phyloP scores from a whole-genome alignment of 2,329 filamentous ascomycete species.

The Magnaporthales sp. region DNA sequence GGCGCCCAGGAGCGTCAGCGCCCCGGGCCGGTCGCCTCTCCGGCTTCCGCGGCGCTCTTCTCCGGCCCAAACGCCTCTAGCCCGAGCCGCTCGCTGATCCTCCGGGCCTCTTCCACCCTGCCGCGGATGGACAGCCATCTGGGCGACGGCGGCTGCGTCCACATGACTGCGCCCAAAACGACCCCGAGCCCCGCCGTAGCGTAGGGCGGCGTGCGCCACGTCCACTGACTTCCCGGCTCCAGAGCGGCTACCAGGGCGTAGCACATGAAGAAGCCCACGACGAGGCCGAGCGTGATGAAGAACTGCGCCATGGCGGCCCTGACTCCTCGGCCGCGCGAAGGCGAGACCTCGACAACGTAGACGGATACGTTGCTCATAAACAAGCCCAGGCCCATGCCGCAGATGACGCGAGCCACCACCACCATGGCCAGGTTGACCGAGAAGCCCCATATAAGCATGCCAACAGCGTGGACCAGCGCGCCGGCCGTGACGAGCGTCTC shows the following conservation, averaged over 20 bases:
- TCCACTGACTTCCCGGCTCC: constrained; percentile 32
- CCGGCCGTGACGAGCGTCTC: constrained; percentile 43
- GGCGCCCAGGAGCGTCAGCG: constrained; percentile 15
- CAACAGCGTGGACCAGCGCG: constrained; percentile 41
- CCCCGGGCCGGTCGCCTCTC: not conserved
- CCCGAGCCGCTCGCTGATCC: constrained; percentile 28
- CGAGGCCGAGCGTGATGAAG: constrained; percentile 40
- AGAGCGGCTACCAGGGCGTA: constrained; percentile 38
- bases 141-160: constrained; percentile 41
- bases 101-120: constrained; percentile 31
- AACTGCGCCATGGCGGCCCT: constrained; percentile 46
- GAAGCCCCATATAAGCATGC: constrained; percentile 32
- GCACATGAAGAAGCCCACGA: constrained; percentile 50
- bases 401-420: constrained; percentile 44
- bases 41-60: constrained; percentile 17
- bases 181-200: constrained; percentile 26
- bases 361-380: constrained; percentile 42
- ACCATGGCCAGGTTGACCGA: constrained; percentile 36
- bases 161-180: constrained; percentile 17
- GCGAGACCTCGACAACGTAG: constrained; percentile 53
- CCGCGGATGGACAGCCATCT: constrained; percentile 43
- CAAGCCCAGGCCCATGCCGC: constrained; percentile 49
- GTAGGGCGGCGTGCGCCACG: constrained; percentile 47
- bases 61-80: constrained; percentile 34
- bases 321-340: constrained; percentile 37